Base-by-base conservation (phyloP, 2,329 filamentous ascomycete genomes). In the Paecilomyces sp. region DNA sequence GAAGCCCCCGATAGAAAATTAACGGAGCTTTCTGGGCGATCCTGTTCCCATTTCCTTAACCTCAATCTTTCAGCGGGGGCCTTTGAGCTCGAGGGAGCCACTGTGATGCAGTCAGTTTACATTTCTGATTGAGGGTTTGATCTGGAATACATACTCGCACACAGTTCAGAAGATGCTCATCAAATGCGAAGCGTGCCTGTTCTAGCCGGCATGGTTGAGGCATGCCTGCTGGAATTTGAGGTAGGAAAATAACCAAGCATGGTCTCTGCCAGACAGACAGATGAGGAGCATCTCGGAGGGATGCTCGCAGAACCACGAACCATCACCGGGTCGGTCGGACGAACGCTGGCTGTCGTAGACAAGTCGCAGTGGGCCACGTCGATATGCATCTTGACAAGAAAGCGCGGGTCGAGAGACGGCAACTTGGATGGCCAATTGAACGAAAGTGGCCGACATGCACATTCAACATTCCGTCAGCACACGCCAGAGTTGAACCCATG, bases 21-120 rank as follows among this genome's bases (percentile, higher is more conserved):
- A 55, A 63, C 58, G 52, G 63, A 60, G 58, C 56, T 59, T n/a
- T 52, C 54, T n/a, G 61, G 57, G 55, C 56, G 61, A 61, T 64
- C 62, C 60, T 64, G 64, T 60, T 62, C 58, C 64, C 67, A 69
- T 54, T 63, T 61, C 30, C 60, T 66, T 63, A 68, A 62, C 30
- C 60, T 66, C 64, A 68, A 62, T 61, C 58, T 62, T 47, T 57
- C 60, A 63, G 63, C 55, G 34, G 60, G 55, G 59, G 31, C 28
- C n/a, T 33, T 36, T 28, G 33, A 58, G 41, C 41, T 47, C 50
- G 50, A 51, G 53, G 53, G 33, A 13, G 51, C 57, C 56, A 52
- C 31, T 53, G 18, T 33, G 53, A 53, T 25, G 30, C 56, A 34
- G 34, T 33, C 50, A 24, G 50, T 47, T 47, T 15, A 22, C 7